Conservation (phyloP, 2,329 filamentous ascomycete species). For the Thielaviopsis euricoi region DNA sequence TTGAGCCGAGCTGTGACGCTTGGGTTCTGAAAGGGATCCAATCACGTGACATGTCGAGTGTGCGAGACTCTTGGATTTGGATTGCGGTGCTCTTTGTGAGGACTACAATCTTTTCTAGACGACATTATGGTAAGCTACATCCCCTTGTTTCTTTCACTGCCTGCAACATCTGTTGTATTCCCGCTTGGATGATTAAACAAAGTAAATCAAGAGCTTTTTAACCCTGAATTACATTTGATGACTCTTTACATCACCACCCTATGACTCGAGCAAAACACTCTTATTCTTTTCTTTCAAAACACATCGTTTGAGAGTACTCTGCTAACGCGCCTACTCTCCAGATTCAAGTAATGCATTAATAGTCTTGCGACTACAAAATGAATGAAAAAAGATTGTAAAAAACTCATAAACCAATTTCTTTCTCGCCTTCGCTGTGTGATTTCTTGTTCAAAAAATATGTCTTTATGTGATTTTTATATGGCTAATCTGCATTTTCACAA, state of each 20-base stretch:
- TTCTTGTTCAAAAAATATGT: too few species aligned
- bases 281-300: neutral
- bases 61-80: constrained; percentile 2
- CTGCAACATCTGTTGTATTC: constrained; percentile 13
- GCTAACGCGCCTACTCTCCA: constrained; percentile 4
- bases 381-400: constrained; percentile 13
- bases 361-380: constrained; percentile 7
- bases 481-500: neutral
- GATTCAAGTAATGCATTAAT: constrained; percentile 1
- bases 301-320: neutral
- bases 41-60: neutral
- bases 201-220: constrained; percentile 49
- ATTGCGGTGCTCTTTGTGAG: constrained; percentile 6
- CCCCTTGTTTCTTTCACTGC: constrained; percentile 13
- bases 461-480: neutral
- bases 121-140: constrained; percentile 26
- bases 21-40: constrained; percentile 1
- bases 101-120: constrained; percentile 3
- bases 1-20: neutral
- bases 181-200: constrained; percentile 36
- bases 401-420: neutral
- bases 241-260: constrained; percentile 37
- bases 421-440: neutral
- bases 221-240: constrained; percentile 45
- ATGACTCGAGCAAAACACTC: constrained; percentile 28